A percentile compares a stretch with the other conserved stretches of the same genome.
Evolutionary conservation across 805 yeast genomes (phyloP).

Genomic region (Starmerella stellata): DNA sequence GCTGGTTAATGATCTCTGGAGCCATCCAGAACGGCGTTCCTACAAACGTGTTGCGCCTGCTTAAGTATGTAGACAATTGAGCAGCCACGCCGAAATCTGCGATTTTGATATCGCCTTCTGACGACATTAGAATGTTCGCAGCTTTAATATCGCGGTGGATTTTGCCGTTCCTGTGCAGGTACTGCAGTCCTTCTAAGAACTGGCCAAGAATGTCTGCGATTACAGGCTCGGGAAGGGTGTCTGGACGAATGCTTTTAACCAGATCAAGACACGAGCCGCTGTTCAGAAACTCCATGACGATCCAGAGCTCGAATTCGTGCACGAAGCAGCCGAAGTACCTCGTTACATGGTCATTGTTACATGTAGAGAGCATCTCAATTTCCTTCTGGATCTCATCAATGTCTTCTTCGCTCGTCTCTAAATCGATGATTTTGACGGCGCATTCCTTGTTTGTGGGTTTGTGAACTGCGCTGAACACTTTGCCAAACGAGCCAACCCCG

Average conservation of each 20-base stretch:
- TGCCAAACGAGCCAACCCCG: slow-evolving; percentile 67
- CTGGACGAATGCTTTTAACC: slow-evolving; percentile 24
- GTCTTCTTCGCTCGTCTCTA: slow-evolving; percentile 50
- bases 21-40: slow-evolving; percentile 88
- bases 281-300: slow-evolving; percentile 62
- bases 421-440: slow-evolving; percentile 35
- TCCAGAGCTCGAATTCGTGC: slow-evolving; percentile 53
- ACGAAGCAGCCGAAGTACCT: slow-evolving; percentile 55
- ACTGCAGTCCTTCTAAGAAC: slow-evolving; percentile 41
- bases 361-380: slow-evolving; percentile 48
- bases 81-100: slow-evolving; percentile 97
- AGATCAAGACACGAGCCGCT: slow-evolving; percentile 62
- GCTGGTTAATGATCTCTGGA: slow-evolving; percentile 91
- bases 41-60: slow-evolving; percentile 31
- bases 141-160: slow-evolving; percentile 91
- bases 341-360: slow-evolving; percentile 45
- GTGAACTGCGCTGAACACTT: slow-evolving; percentile 47
- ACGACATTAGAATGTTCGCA: slow-evolving; percentile 63
- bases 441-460: slow-evolving; percentile 23
- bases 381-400: slow-evolving; percentile 57
- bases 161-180: slow-evolving; percentile 49
- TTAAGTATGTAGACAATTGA: slow-evolving; percentile 39
- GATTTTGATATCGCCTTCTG: slow-evolving; percentile 57
- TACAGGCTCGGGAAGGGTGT: slow-evolving; percentile 39
- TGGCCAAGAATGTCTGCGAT: slow-evolving; percentile 39